Base-by-base conservation (phyloP, 306 rosid species). In the Inga leiocalycina region DNA sequence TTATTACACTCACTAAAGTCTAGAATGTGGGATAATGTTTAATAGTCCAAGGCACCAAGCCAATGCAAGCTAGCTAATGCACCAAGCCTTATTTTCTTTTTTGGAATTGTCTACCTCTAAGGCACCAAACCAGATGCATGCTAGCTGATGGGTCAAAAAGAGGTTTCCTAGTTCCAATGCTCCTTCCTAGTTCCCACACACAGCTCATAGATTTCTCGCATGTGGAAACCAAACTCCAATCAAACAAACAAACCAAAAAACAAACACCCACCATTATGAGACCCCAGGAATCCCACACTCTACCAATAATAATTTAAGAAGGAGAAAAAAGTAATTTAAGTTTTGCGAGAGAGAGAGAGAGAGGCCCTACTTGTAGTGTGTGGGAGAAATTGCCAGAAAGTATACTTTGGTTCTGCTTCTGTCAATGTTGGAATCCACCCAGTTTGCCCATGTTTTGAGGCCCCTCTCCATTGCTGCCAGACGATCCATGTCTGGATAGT, bases 301-400 rank as follows among this genome's bases (percentile, higher is more conserved):
- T 30, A 48, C 52, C 59, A 48, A 71, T 74, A 84, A 84, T 83
- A 54, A 86, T 83, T 41, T 46, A 71, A 66, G 83, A 85, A 84
- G 80, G 86, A 76, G 83, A 79, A 75, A 37, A 83, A 80, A 62
- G 65, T 52, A 52, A 61, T 15, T 79, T 17, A 67, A 15, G 51
- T 45, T 84, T 14, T 73, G 59, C 62, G 78, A 84, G 81, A 76
- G 54, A 72, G 78, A 84, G 79, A 80, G 71, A 10, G 72, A 83
- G 74, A 34, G 80, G 24, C 71, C 96, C 52, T 75, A 94, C 98
- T 89, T 76, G 90, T 91, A 87, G 75, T 94, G 98, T 44, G 97
- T 92, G 32, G 98, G 98, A 81, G 98, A 94, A 65, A 94, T 88
- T n/a, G 97, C 84, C 32, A 84, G 93, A 22, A 94, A 94, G 85